Evolutionary conservation across 768 basidiomycete species (phyloP), one percentile per base, ranked within the genome.

Genomic region (Astraeus odoratus): DNA sequence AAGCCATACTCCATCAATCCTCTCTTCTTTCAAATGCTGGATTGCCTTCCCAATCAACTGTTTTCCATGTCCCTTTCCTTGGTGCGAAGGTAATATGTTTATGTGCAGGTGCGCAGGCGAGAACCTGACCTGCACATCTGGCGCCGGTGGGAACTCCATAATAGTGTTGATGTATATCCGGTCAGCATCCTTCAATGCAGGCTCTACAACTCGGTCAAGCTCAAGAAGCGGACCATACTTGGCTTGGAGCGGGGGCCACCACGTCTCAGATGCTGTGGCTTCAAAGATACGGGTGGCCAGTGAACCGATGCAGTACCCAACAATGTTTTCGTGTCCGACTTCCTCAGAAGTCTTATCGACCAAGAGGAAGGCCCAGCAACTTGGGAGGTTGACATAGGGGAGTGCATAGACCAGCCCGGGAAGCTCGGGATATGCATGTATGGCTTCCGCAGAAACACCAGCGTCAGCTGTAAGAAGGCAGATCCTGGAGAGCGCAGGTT

Each of bases 101-200:
- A 89, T 80, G 58, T 90, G 86, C 52, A 89, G 51, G 61, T 89
- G 85, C 8, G 86, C 86, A 9, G 79, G 75, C 15, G 85, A 80
- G 57, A 82, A 84, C 4, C 70, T 64, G 48, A 86, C 66, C 50
- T 73, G 74, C n/a, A 74, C 69, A 8, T 77, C 73, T 13, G 75
- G 60, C 1, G 77, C 73, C 8, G 60, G 65, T 29, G 62, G 59
- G 33, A 64, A 65, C 23, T 55, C 48, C 46, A 67, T 65, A 40
- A 76, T 54, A 20, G 54, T 50, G 18, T 50, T 46, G 52, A 73
- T 65, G 51, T 61, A 74, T 33, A 39, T 51, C 56, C 43, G 30
- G 40, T 64, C 63, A 5, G 54, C 39, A 31, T 53, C 49, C 20
- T 60, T 56, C 20, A 54, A 49, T 10, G 42, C 48, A 26, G 51